Evolutionary conservation across 2,329 filamentous ascomycete genomes (phyloP).

Genomic region (Botrytis squamosa): DNA sequence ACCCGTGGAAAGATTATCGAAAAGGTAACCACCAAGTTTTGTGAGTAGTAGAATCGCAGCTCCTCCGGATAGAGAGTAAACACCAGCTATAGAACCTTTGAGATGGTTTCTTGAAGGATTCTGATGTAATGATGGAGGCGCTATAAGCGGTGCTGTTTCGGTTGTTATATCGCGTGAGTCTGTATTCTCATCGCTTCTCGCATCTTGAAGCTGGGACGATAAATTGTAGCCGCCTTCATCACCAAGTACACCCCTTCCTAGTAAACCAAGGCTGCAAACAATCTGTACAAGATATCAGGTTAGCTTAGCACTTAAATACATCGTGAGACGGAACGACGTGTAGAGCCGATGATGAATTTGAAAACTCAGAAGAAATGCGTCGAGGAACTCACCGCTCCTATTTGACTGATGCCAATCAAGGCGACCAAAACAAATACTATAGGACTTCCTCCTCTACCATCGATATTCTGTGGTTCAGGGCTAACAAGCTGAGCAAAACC

Average conservation of each 20-base stretch:
- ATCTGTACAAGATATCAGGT: constrained; percentile 48
- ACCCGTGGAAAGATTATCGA: constrained; percentile 70
- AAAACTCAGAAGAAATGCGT: neutral
- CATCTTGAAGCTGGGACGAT: constrained; percentile 34
- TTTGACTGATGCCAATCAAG: constrained; percentile 87
- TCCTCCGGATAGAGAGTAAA: constrained; percentile 89
- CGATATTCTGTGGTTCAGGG: constrained; percentile 66
- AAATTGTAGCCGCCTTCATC: constrained; percentile 42
- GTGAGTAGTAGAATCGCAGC: constrained; percentile 87
- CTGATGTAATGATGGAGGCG: constrained; percentile 25
- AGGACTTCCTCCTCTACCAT: constrained; percentile 65
- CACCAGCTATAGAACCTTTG: constrained; percentile 91
- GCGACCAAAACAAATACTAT: constrained; percentile 74
- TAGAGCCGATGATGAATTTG: neutral
- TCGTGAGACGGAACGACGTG: neutral
- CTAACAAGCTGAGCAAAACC: constrained; percentile 73
- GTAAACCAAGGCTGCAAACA: constrained; percentile 86
- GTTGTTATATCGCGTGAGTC: constrained; percentile 10
- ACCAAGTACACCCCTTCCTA: constrained; percentile 74
- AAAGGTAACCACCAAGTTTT: constrained; percentile 83
- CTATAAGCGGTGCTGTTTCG: constrained; percentile 38
- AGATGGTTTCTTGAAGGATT: constrained; percentile 46
- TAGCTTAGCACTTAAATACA: neutral
- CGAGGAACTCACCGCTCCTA: constrained; percentile 58
- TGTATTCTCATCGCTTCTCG: constrained; percentile 12